Evolutionary conservation across 1,284 basidiomycete species (phyloP), one percentile per base, ranked within the genome.

Genomic region (Apiotrichum montevideense): DNA sequence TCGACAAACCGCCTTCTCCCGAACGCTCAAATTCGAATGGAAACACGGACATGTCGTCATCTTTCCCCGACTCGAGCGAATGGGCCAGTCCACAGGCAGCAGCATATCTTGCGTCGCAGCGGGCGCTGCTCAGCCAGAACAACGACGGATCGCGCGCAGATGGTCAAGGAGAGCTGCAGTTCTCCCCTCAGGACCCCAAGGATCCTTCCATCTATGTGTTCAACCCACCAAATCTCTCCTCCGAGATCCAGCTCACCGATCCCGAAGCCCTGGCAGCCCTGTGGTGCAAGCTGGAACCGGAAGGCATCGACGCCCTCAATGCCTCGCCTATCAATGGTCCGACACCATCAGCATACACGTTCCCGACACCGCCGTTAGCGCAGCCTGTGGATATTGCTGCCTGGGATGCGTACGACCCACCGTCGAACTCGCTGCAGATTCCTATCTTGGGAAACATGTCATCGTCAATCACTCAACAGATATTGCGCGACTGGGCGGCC

Each of bases 241-340:
- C 47, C 35, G 47, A 49, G 10, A 49, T 49, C 2, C 47, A 49
- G 47, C 34, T 49, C 35, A 49, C 47, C 13, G 47, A 49, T 37
- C 47, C 47, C 5, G 50, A 51, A 14, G 50, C 40, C 13, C 41
- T 61, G 29, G 62, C 57, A 7, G 62, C 62, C 9, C n/a, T 63
- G 32, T 63, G 62, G 62, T 61, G 62, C 44, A 46, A 50, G 46
- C 52, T 53, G 39, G 58, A 52, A 47, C 50, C 50, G 13, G 50
- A 51, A 4, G 41, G 8, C 7, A 9, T 21, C 37, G 47, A 49
- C 6, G n/a, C 10, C 6, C 5, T 14, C 47, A 39, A 49, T 14
- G 4, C 33, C 35, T 35, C 41, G 8, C 41, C 41, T 15, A 14
- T 21, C 15, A 37, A 15, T 15, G 34, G 34, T 29, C 47, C 47